These are phyloP conservation scores for Epichloe bromicola DNA, from an alignment of 2,329 filamentous ascomycete species.

Conservation along the genomic window DNA sequence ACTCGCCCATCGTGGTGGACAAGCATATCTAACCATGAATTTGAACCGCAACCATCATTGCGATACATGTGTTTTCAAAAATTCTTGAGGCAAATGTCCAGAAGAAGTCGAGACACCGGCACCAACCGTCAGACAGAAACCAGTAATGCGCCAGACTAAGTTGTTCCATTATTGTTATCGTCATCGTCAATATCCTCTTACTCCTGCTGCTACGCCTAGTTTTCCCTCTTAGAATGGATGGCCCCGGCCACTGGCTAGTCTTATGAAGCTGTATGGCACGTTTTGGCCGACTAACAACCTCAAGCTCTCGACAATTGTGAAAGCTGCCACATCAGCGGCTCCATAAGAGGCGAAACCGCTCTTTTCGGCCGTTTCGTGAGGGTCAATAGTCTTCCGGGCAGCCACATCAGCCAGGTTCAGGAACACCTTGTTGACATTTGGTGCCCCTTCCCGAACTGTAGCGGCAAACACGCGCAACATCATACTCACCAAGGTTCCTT, in stretches of 20 bases:
- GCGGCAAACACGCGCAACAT: slow-evolving; percentile 58
- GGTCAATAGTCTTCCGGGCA: slow-evolving; percentile 46
- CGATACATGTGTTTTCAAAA: too few relatives aligned
- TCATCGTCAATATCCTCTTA: background rate
- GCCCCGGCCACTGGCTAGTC: slow-evolving; percentile 48
- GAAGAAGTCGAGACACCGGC: too few relatives aligned
- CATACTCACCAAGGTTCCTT: slow-evolving; percentile 66
- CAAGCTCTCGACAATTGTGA: slow-evolving; percentile 72
- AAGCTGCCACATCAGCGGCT: slow-evolving; percentile 66
- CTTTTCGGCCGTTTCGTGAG: slow-evolving; percentile 54
- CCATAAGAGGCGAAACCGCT: slow-evolving; percentile 72
- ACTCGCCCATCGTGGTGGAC: too few relatives aligned
- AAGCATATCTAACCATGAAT: too few relatives aligned
- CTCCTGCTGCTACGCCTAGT: too few relatives aligned
- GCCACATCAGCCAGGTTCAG: slow-evolving; percentile 58
- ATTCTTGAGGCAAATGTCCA: too few relatives aligned
- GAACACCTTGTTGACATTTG: slow-evolving; percentile 54
- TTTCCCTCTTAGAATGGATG: slow-evolving; percentile 6
- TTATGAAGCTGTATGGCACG: slow-evolving; percentile 76
- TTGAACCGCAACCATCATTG: too few relatives aligned
- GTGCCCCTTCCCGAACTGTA: slow-evolving; percentile 16
- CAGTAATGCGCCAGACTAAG: too few relatives aligned
- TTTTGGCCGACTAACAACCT: slow-evolving; percentile 72
- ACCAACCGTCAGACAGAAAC: too few relatives aligned
- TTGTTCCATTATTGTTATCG: slow-evolving; percentile 9